Evolutionary conservation across 2,329 filamentous ascomycete genomes (phyloP).

Genomic region (Raffaelea albimanens): DNA sequence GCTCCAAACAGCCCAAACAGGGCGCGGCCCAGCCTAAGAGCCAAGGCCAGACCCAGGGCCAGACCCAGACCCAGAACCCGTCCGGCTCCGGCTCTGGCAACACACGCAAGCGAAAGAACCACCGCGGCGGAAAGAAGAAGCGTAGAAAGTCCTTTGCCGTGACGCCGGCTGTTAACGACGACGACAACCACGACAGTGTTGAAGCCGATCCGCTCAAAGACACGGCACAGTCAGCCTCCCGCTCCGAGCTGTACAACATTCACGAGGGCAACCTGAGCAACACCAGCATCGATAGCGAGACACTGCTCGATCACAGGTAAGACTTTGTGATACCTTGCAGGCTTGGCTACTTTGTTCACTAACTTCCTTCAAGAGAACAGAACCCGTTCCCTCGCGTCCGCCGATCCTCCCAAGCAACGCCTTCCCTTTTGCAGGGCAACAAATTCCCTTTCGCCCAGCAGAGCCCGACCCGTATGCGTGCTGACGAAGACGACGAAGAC

Average conservation of each 20-base stretch:
- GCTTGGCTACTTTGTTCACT: background rate
- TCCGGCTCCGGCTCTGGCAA: background rate
- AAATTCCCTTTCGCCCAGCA: slow-evolving; percentile 19
- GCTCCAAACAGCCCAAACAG: too few species aligned
- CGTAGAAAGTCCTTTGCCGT: slow-evolving; percentile 73
- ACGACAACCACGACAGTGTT: slow-evolving; percentile 22
- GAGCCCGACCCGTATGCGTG: slow-evolving; percentile 15
- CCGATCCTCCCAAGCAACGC: slow-evolving; percentile 38
- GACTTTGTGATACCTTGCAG: too few species aligned
- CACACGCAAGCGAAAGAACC: slow-evolving; percentile 56
- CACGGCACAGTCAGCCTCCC: slow-evolving; percentile 14
- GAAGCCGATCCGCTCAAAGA: slow-evolving; percentile 29
- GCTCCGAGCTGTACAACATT: slow-evolving; percentile 39
- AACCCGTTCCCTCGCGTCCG: slow-evolving; percentile 52
- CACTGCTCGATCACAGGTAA: slow-evolving; percentile 76
- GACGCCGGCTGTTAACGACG: slow-evolving; percentile 7
- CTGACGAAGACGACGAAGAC: slow-evolving; percentile 25
- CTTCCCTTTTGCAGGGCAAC: background rate
- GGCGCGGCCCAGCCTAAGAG: too few species aligned
- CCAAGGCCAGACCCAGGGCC: background rate
- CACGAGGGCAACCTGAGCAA: slow-evolving; percentile 57
- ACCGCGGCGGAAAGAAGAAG: slow-evolving; percentile 71
- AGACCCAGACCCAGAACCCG: background rate
- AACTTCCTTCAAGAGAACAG: slow-evolving; percentile 29
- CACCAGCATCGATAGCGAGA: slow-evolving; percentile 83